These are phyloP conservation scores for Cercospora janseana DNA, from an alignment of 2,329 filamentous ascomycete species.

Conservation along the genomic window DNA sequence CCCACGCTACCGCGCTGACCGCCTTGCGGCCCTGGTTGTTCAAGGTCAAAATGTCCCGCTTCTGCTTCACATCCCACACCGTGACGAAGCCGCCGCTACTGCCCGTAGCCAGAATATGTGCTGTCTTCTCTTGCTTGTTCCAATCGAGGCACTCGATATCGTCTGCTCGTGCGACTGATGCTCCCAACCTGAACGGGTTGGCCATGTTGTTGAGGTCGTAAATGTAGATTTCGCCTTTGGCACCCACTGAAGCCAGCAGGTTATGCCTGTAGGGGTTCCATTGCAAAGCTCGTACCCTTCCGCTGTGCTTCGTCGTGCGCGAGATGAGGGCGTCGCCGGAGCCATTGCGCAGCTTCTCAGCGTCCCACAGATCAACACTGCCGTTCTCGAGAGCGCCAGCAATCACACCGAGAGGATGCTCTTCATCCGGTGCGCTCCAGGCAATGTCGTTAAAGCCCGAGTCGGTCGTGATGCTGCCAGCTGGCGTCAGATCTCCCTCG, in stretches of 20 bases:
- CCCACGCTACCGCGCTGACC: slow-evolving; percentile 95
- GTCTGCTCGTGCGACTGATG: slow-evolving; percentile 81
- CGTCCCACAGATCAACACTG: slow-evolving; percentile 90
- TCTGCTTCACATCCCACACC: slow-evolving; percentile 97
- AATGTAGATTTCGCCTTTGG: slow-evolving; percentile 94
- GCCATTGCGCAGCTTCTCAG: slow-evolving; percentile 59
- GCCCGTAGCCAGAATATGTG: slow-evolving; percentile 92
- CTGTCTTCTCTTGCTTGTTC: slow-evolving; percentile 82
- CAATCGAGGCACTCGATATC: slow-evolving; percentile 96
- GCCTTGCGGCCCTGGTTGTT: slow-evolving; percentile 87
- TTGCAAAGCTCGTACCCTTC: slow-evolving; percentile 88
- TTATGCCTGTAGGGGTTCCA: slow-evolving; percentile 94
- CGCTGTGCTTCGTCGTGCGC: slow-evolving; percentile 83
- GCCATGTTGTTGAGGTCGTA: slow-evolving; percentile 89
- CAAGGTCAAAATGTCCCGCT: slow-evolving; percentile 92
- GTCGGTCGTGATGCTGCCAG: slow-evolving; percentile 80
- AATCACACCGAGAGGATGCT: slow-evolving; percentile 81
- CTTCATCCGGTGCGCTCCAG: slow-evolving; percentile 79
- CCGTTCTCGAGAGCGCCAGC: slow-evolving; percentile 94
- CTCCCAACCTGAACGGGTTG: slow-evolving; percentile 85
- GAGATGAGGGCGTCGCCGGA: slow-evolving; percentile 74
- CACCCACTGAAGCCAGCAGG: slow-evolving; percentile 85
- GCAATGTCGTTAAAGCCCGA: slow-evolving; percentile 97
- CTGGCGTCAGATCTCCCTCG: slow-evolving; percentile 78
- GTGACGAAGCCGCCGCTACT: slow-evolving; percentile 93